Evolutionary conservation across 225 moss, liverwort and hornwort genomes (phyloP), one percentile per base, ranked within the genome.

Genomic region (Ulota crispa): DNA sequence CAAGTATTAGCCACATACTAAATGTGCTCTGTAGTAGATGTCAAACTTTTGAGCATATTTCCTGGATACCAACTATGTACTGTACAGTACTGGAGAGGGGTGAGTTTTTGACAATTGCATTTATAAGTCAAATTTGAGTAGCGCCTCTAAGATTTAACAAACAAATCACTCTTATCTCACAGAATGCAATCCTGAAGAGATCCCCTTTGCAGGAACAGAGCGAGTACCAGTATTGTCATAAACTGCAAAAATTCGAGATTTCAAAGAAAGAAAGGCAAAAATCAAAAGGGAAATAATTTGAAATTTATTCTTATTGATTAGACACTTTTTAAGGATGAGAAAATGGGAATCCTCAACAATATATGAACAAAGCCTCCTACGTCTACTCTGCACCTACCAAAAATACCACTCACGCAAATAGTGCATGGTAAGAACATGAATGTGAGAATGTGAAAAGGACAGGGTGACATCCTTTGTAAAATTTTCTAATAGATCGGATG

Each of bases 371-470:
- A 41, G 36, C 34, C 59, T 76, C 61, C 68, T 82, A 82, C 68
- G 42, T 24, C 81, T 82, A 69, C 76, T 23, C 50, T 50, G 52
- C 15, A 37, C 69, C 76, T 76, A 62, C 37, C 69, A 59, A 23
- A 21, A 60, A 24, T 27, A 50, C 28, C 50, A 76, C 43, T 81
- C 81, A 72, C 39, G 52, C 27, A 72, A 73, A 57, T 65, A 64
- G 66, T 54, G 74, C 64, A 81, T 66, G 56, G 56, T 1, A 81
- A 67, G 66, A 81, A 74, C 65, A 52, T 39, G 67, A 68, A 82
- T 52, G 69, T 69, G 69, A 59, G 47, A 70, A 61, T 68, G 60
- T 69, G 64, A 64, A 53, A 72, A 64, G 36, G 64, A 36, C 24
- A 63, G 37, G 14, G 53, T 20, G 27, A 68, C 5, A 36, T 68